Percentiles rank a stretch among this genome's conserved stretches.
phyloP scores from a whole-genome alignment of 1,139 yeast genomes.

The Maudiozyma humilis region DNA sequence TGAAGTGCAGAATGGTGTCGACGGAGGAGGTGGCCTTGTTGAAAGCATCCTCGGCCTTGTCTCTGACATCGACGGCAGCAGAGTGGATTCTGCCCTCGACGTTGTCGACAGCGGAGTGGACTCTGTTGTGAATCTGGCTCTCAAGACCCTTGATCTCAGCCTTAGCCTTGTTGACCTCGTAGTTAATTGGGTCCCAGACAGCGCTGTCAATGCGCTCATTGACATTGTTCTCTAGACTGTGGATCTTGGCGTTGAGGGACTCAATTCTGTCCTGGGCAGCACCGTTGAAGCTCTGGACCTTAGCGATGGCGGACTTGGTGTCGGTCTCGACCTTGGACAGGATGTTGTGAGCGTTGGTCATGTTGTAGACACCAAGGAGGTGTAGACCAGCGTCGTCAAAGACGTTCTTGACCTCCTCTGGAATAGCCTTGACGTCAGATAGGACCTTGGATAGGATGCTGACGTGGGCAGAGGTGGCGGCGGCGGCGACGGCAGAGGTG shows the following conservation, averaged over 20 bases:
- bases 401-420: conserved; percentile 1
- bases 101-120: neutral
- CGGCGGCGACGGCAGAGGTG: neutral
- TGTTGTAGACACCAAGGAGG: conserved; percentile 4
- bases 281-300: neutral
- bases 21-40: neutral
- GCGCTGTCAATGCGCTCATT: neutral
- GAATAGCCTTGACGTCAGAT: conserved; percentile 2
- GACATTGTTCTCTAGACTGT: neutral
- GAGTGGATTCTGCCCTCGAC: conserved; percentile 4
- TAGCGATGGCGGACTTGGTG: conserved; percentile 1
- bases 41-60: conserved; percentile 1
- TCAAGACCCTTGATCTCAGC: neutral
- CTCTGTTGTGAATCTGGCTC: neutral
- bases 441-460: conserved; percentile 3
- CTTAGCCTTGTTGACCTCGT: neutral
- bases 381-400: conserved; percentile 3
- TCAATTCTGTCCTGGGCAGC: neutral
- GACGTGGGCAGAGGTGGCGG: conserved; percentile 2
- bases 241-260: neutral
- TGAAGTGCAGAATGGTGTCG: conserved; percentile 4
- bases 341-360: neutral
- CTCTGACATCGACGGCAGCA: conserved; percentile 1
- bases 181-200: neutral
- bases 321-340: conserved; percentile 4